Conservation (phyloP, 495 filamentous ascomycete species). For the Penicilliopsis zonata region DNA sequence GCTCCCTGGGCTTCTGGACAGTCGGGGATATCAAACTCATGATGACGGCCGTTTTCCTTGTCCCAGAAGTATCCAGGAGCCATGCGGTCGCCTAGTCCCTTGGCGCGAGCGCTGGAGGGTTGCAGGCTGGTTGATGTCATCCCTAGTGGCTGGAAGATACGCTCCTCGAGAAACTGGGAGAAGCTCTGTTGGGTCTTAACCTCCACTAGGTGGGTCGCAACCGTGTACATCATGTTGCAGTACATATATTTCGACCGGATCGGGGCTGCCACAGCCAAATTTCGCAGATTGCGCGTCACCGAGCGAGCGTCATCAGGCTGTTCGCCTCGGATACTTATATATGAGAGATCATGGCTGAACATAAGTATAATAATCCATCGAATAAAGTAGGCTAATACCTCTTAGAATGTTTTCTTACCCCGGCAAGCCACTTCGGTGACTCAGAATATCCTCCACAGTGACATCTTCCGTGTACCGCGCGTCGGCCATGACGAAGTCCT, state of each 20-base stretch:
- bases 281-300: conserved; percentile 19
- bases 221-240: conserved; percentile 41
- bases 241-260: conserved; percentile 34
- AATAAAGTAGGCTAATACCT: neutral
- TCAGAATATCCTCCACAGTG: conserved; percentile 17
- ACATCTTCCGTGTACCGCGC: conserved; percentile 12
- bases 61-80: conserved; percentile 14
- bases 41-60: conserved; percentile 1
- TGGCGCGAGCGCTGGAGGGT: conserved; percentile 10
- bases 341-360: conserved; percentile 9
- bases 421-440: conserved; percentile 15
- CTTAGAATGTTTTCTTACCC: conserved; percentile 5
- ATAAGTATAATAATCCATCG: neutral
- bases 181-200: conserved; percentile 20
- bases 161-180: conserved; percentile 24
- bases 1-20: conserved; percentile 23
- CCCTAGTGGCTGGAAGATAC: conserved; percentile 34
- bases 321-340: conserved; percentile 4
- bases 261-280: conserved; percentile 22
- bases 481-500: conserved; percentile 17
- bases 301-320: conserved; percentile 10
- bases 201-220: conserved; percentile 25
- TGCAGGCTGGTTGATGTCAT: conserved; percentile 30
- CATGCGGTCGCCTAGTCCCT: conserved; percentile 20
- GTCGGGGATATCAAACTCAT: conserved; percentile 5